Evolutionary conservation across 2,329 filamentous ascomycete genomes (phyloP).

Genomic region (Metarhizium album): DNA sequence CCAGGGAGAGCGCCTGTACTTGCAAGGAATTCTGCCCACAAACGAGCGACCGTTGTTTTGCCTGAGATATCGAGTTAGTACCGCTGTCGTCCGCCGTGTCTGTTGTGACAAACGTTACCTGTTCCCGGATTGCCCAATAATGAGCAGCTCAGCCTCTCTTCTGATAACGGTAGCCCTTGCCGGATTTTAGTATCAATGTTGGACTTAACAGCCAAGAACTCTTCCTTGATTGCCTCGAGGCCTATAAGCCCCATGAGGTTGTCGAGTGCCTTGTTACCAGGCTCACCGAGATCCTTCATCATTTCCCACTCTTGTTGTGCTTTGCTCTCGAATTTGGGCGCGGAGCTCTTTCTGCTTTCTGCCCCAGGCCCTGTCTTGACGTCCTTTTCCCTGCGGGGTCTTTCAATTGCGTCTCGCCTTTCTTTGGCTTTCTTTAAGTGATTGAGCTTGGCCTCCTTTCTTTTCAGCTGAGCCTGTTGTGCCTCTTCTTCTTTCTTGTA

Average conservation of each 20-base stretch:
- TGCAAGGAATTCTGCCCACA: slow-evolving; percentile 56
- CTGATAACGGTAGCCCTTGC: slow-evolving; percentile 42
- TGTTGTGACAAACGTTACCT: slow-evolving; percentile 30
- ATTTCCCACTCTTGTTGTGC: slow-evolving; percentile 48
- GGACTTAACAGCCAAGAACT: slow-evolving; percentile 52
- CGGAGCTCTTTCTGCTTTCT: neutral
- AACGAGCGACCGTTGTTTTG: slow-evolving; percentile 65
- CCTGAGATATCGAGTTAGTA: slow-evolving; percentile 15
- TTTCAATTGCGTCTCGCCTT: slow-evolving; percentile 8
- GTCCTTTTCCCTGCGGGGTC: neutral
- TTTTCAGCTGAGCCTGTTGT: slow-evolving; percentile 30
- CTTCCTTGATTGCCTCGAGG: slow-evolving; percentile 55
- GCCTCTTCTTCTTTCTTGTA: slow-evolving; percentile 33
- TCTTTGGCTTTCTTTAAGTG: slow-evolving; percentile 23
- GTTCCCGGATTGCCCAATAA: slow-evolving; percentile 68
- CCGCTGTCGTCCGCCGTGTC: neutral
- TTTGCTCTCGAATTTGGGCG: slow-evolving; percentile 4
- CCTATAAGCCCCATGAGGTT: slow-evolving; percentile 60
- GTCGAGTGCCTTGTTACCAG: slow-evolving; percentile 45
- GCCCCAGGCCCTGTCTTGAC: neutral
- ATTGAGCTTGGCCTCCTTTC: slow-evolving; percentile 36
- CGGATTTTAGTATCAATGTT: slow-evolving; percentile 49
- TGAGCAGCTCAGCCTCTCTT: slow-evolving; percentile 50
- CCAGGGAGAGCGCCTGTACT: slow-evolving; percentile 54
- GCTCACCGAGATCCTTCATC: slow-evolving; percentile 43